phyloP scores from a whole-genome alignment of 2,329 filamentous ascomycete genomes.

The Thyridium curvatum region DNA sequence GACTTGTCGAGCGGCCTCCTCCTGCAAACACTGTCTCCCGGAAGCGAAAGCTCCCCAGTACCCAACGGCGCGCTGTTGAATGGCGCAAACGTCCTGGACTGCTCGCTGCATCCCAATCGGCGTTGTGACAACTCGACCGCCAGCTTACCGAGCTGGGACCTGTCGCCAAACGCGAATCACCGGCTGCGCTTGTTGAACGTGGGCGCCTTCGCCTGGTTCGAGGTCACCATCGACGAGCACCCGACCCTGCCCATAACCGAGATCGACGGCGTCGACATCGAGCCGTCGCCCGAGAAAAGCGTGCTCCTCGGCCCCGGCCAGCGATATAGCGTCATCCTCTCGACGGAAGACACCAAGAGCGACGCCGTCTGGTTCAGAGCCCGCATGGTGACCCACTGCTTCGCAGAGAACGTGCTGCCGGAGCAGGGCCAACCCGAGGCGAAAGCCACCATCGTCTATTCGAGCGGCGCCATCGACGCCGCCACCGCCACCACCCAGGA shows the following conservation, averaged over 20 bases:
- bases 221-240: slow-evolving; percentile 65
- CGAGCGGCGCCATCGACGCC: slow-evolving; percentile 8
- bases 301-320: slow-evolving; percentile 65
- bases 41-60: slow-evolving; percentile 32
- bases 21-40: slow-evolving; percentile 28
- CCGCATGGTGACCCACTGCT: slow-evolving; percentile 54
- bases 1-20: slow-evolving; percentile 37
- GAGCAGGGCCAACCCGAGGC: slow-evolving; percentile 37
- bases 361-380: slow-evolving; percentile 60
- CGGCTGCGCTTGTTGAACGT: slow-evolving; percentile 64
- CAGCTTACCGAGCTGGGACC: slow-evolving; percentile 31
- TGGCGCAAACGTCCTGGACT: slow-evolving; percentile 32
- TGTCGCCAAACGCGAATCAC: slow-evolving; percentile 52
- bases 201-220: slow-evolving; percentile 65
- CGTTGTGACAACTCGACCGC: slow-evolving; percentile 35
- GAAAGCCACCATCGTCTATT: slow-evolving; percentile 44
- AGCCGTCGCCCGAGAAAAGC: slow-evolving; percentile 50
- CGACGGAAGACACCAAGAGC: slow-evolving; percentile 30
- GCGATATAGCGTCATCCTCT: slow-evolving; percentile 61
- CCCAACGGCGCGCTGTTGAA: slow-evolving; percentile 40
- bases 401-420: slow-evolving; percentile 41
- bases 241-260: slow-evolving; percentile 49
- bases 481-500: background rate
- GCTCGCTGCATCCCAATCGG: slow-evolving; percentile 27
- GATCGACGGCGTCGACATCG: slow-evolving; percentile 62